Base-by-base conservation (phyloP, 1,139 yeast species). In the Pichia sp. region DNA sequence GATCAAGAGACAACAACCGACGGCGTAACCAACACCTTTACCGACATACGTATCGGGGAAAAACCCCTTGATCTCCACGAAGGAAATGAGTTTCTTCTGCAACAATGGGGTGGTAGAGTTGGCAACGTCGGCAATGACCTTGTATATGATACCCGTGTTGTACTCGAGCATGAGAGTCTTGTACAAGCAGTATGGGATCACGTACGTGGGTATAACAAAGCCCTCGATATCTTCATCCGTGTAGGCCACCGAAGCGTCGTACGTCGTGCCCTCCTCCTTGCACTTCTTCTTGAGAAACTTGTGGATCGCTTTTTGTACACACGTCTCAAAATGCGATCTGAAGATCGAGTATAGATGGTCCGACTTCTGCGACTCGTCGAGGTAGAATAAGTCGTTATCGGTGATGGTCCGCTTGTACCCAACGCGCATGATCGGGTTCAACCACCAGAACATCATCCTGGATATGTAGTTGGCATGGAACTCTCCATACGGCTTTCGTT, bases 21-120 rank as follows among this genome's bases (percentile, higher is more conserved):
- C 61, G 1, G 85, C 81, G 61, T 79, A 81, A 4, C 88, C 88
- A 1, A 83, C 71, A 64, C 89, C 90, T 45, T 66, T 68, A 20
- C 81, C 83, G 2, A 73, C 69, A 5, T 65, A 58, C 2, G 62
- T 52, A 1, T 60, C 50, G 1, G 61, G 43, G 1, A 70, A 71
- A 61, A 55, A 62, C 0, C 62, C 65, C 55, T 68, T 73, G 6
- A 54, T 51, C 52, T 72, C 73, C 10, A 80, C 83, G 60, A 73
- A 83, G 10, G 69, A 67, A 61, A 84, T 81, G 45, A 84, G 69
- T 31, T 76, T 72, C 59, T 78, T 78, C 7, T 81, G 74, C 6
- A 84, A 62, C 48, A 78, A 63, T 0, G 83, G 81, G 49, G 71
- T 70, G 50, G 76, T 65, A 48, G 69, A 64, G 17, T 67, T 65